Evolutionary conservation across 2,329 filamentous ascomycete species (phyloP).

Genomic region (Claviceps citrina): DNA sequence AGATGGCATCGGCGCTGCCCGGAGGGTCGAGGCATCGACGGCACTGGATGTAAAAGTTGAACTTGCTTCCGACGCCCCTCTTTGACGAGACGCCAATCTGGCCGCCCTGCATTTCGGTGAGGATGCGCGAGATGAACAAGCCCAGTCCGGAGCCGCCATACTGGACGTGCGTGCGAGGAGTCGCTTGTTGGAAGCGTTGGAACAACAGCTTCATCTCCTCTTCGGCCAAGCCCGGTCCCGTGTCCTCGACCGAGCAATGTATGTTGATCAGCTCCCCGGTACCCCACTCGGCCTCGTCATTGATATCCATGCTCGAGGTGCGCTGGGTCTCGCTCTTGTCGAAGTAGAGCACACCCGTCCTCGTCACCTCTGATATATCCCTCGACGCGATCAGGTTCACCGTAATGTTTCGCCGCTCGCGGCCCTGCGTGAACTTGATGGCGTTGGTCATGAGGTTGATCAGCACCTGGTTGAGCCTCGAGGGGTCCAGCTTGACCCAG

Average conservation of each 20-base stretch:
- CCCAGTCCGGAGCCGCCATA: conserved; percentile 58
- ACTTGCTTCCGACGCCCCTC: conserved; percentile 54
- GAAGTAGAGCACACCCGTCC: conserved; percentile 30
- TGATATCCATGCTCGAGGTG: conserved; percentile 24
- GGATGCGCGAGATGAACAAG: conserved; percentile 60
- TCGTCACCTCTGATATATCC: conserved; percentile 27
- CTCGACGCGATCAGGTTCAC: conserved; percentile 50
- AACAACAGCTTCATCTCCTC: conserved; percentile 53
- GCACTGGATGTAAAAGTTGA: conserved; percentile 61
- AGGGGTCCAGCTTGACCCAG: conserved; percentile 63
- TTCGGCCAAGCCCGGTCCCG: conserved; percentile 48
- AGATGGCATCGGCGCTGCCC: conserved; percentile 21
- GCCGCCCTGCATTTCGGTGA: conserved; percentile 63
- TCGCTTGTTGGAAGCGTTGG: conserved; percentile 53
- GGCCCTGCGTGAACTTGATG: conserved; percentile 49
- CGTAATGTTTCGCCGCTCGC: conserved; percentile 42
- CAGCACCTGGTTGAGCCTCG: conserved; percentile 55
- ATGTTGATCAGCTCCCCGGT: conserved; percentile 55
- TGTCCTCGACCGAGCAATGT: conserved; percentile 57
- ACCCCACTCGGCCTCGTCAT: conserved; percentile 51
- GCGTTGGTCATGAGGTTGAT: conserved; percentile 62
- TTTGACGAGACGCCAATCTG: conserved; percentile 59
- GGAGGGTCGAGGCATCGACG: conserved; percentile 35
- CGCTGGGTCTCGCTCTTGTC: conserved; percentile 27
- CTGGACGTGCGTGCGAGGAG: conserved; percentile 53